phyloP scores from a whole-genome alignment of 2,329 filamentous ascomycete genomes.

The Fusarium burgessii region DNA sequence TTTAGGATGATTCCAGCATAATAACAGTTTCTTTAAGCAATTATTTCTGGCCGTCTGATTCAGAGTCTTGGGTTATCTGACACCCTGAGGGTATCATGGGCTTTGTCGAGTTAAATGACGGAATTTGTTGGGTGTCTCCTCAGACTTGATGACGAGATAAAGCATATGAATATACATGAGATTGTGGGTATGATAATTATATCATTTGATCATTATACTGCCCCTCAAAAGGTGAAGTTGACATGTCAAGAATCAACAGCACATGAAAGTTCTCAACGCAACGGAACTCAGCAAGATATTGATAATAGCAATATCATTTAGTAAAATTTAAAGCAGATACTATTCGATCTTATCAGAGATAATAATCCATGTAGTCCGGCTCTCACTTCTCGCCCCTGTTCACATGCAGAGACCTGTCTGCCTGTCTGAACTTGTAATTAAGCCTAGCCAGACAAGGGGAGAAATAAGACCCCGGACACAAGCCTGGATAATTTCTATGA shows the following conservation, averaged over 20 bases:
- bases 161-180: neutral
- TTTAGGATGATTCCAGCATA: too few relatives aligned
- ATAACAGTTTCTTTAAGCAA: too few relatives aligned
- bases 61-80: too few relatives aligned
- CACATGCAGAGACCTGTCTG: neutral
- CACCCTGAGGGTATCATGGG: neutral
- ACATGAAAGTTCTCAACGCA: neutral
- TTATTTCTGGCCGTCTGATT: neutral
- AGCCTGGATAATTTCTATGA: too few relatives aligned
- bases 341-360: slow-evolving; percentile 8
- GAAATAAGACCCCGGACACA: too few relatives aligned
- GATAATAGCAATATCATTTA: slow-evolving; percentile 22
- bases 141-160: neutral
- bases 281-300: neutral
- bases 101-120: neutral
- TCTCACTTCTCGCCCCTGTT: slow-evolving; percentile 5
- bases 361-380: neutral
- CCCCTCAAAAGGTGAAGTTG: neutral
- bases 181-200: neutral
- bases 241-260: neutral
- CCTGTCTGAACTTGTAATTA: neutral
- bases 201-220: neutral
- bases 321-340: neutral
- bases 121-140: neutral
- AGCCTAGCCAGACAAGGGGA: neutral